Conservation (phyloP, 345 rosid species). For the Euphorbia tirucalli region DNA sequence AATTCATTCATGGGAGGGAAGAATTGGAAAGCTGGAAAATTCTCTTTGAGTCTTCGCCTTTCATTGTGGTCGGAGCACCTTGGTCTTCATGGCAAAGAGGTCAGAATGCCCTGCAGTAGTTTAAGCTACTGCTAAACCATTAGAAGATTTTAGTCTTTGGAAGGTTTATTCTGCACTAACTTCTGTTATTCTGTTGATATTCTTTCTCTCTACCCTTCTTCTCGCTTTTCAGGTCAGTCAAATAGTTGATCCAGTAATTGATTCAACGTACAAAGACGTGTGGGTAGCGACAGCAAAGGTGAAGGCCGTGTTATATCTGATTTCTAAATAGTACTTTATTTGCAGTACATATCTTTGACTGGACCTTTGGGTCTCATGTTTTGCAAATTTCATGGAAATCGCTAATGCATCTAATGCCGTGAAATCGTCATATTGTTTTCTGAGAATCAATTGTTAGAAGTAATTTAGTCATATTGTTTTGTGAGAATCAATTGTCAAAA, state of each 20-base stretch:
- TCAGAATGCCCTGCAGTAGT: conserved; percentile 26
- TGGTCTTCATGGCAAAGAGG: conserved; percentile 77
- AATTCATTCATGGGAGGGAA: conserved; percentile 89
- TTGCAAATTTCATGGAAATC: background rate
- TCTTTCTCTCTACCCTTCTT: conserved; percentile 1
- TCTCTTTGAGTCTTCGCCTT: conserved; percentile 77
- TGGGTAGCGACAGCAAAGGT: conserved; percentile 94
- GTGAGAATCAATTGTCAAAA: too few relatives aligned
- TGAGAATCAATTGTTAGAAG: too few relatives aligned
- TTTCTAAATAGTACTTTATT: background rate
- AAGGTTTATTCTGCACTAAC: background rate
- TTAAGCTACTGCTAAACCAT: background rate
- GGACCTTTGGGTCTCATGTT: background rate
- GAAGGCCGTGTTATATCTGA: too few relatives aligned
- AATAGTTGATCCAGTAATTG: conserved; percentile 75
- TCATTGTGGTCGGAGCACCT: conserved; percentile 98
- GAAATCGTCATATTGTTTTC: too few relatives aligned
- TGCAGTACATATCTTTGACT: background rate
- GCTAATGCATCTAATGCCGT: background rate
- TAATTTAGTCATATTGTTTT: too few relatives aligned
- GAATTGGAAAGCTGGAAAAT: conserved; percentile 96
- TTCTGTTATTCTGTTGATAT: conserved; percentile 16
- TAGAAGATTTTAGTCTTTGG: background rate
- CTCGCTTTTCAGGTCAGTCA: conserved; percentile 50
- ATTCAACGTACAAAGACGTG: conserved; percentile 77